A percentile compares a stretch with the other conserved stretches of the same genome.
Evolutionary conservation across 2,329 filamentous ascomycete species (phyloP).

Genomic region (Lecanosticta acicola): DNA sequence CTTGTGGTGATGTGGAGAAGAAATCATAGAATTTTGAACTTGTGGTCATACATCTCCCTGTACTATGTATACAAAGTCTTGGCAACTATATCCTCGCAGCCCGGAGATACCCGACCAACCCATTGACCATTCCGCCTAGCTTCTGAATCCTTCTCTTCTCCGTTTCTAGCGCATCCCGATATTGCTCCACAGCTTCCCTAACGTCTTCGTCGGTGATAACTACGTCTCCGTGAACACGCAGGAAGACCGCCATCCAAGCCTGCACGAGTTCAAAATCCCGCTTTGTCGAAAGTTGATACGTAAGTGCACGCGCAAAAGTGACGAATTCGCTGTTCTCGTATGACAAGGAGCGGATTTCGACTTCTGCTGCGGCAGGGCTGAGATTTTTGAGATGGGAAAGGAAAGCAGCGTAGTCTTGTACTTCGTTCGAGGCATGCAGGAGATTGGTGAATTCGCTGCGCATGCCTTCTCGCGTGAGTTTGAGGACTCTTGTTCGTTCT

Average conservation of each 20-base stretch:
- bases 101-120: constrained; percentile 57
- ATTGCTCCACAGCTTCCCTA: constrained; percentile 57
- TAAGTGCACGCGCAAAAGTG: constrained; percentile 76
- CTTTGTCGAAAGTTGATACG: constrained; percentile 59
- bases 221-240: constrained; percentile 67
- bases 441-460: constrained; percentile 42
- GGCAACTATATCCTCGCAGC: constrained; percentile 26
- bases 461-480: constrained; percentile 16
- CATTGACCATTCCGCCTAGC: constrained; percentile 80
- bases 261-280: constrained; percentile 90
- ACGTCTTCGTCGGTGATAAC: constrained; percentile 49
- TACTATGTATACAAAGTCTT: no score
- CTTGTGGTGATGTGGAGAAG: no score
- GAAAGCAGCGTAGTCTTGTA: constrained; percentile 60
- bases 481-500: constrained; percentile 31
- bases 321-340: constrained; percentile 58
- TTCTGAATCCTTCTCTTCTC: constrained; percentile 69
- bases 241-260: constrained; percentile 94
- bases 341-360: constrained; percentile 77
- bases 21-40: no score
- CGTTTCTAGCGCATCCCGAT: constrained; percentile 48
- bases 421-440: constrained; percentile 42
- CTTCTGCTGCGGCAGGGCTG: constrained; percentile 76
- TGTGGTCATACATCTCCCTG: no score
- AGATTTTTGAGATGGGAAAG: constrained; percentile 74